Percentiles rank a stretch among this genome's conserved stretches.
These are phyloP conservation scores for Colletotrichum spinosum DNA, from an alignment of 2,329 filamentous ascomycete species.

Conservation along the genomic window DNA sequence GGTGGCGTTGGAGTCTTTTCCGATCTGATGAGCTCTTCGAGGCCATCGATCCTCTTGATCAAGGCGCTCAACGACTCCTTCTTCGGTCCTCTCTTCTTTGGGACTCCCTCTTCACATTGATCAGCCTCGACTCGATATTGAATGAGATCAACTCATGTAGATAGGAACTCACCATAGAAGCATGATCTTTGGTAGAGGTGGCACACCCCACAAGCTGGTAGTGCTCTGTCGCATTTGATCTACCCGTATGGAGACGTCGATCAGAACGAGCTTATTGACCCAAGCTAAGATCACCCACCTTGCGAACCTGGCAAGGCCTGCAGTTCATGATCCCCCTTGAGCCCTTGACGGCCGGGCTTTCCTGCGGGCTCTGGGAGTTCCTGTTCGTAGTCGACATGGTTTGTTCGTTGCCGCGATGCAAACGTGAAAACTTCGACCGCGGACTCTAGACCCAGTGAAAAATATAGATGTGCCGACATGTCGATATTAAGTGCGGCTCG, in stretches of 20 bases:
- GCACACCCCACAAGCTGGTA: slow-evolving; percentile 33
- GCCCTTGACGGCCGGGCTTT: slow-evolving; percentile 17
- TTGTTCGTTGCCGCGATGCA: background rate
- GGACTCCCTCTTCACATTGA: slow-evolving; percentile 10
- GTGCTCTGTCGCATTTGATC: slow-evolving; percentile 36
- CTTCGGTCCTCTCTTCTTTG: slow-evolving; percentile 29
- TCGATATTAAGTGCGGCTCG: slow-evolving; percentile 28
- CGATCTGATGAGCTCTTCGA: slow-evolving; percentile 34
- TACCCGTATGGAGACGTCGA: slow-evolving; percentile 20
- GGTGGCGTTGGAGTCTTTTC: slow-evolving; percentile 31
- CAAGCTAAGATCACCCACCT: slow-evolving; percentile 13
- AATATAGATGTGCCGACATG: slow-evolving; percentile 9
- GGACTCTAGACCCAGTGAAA: too few species aligned
- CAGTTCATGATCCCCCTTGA: slow-evolving; percentile 30
- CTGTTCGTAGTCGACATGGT: slow-evolving; percentile 27
- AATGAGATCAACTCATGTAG: too few species aligned
- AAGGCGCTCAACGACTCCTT: slow-evolving; percentile 31
- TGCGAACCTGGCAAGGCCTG: slow-evolving; percentile 31
- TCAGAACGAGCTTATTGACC: slow-evolving; percentile 27
- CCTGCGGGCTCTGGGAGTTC: slow-evolving; percentile 23
- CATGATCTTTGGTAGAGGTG: slow-evolving; percentile 33
- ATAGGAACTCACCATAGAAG: slow-evolving; percentile 16
- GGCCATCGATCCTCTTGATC: slow-evolving; percentile 31
- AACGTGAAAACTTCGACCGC: too few species aligned
- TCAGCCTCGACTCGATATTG: background rate